A percentile compares a stretch with the other conserved stretches of the same genome.
phyloP scores from a whole-genome alignment of 2,329 filamentous ascomycete species.

The Cladosporium sp. region DNA sequence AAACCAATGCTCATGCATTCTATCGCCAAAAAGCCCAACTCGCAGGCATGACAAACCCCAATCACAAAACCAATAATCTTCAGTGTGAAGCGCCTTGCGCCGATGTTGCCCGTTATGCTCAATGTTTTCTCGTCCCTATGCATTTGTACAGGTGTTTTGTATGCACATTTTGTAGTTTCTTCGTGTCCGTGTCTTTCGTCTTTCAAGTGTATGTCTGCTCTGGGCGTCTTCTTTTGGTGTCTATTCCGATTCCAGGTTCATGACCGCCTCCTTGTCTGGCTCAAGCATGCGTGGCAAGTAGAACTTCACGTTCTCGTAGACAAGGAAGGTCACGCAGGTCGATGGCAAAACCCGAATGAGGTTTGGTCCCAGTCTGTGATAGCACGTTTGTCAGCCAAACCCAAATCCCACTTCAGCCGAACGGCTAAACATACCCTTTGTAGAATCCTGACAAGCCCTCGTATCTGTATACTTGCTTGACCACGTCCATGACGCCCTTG shows the following conservation, averaged over 20 bases:
- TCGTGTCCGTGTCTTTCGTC: conserved; percentile 2
- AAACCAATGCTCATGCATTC: background rate
- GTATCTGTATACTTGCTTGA: conserved; percentile 70
- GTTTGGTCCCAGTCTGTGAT: conserved; percentile 68
- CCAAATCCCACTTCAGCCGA: no score
- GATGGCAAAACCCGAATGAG: conserved; percentile 89
- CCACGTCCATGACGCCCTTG: conserved; percentile 70
- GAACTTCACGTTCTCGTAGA: conserved; percentile 90
- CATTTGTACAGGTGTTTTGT: conserved; percentile 1
- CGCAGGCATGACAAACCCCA: background rate
- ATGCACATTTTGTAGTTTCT: conserved; percentile 3
- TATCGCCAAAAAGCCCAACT: background rate
- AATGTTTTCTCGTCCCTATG: conserved; percentile 2
- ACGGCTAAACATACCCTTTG: conserved; percentile 58
- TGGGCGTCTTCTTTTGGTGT: background rate
- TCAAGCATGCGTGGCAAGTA: conserved; percentile 53
- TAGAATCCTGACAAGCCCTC: conserved; percentile 87
- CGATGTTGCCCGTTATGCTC: background rate
- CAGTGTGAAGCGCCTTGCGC: background rate
- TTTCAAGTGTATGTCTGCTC: background rate
- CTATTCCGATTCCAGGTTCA: background rate
- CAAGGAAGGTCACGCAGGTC: conserved; percentile 94
- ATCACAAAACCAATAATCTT: background rate
- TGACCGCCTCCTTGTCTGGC: background rate
- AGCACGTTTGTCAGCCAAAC: background rate